These are phyloP conservation scores for Penicillium palitans DNA, from an alignment of 2,329 filamentous ascomycete species.

Conservation along the genomic window DNA sequence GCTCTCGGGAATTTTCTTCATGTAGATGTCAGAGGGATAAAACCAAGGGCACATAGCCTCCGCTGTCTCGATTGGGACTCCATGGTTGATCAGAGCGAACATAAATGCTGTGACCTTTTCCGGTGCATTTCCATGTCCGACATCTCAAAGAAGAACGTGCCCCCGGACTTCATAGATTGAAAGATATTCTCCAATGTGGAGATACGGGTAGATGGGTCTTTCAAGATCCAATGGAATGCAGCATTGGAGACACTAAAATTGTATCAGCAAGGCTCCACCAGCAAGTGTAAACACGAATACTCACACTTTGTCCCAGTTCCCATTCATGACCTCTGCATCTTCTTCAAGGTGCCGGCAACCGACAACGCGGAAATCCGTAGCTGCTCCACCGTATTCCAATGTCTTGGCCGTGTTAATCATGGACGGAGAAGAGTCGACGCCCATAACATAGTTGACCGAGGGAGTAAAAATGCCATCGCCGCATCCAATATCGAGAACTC, in stretches of 20 bases:
- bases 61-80: slow-evolving; percentile 4
- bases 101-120: slow-evolving; percentile 8
- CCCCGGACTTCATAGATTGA: slow-evolving; percentile 7
- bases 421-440: slow-evolving; percentile 7
- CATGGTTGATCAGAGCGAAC: slow-evolving; percentile 9
- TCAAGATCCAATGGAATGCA: slow-evolving; percentile 13
- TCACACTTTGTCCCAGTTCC: slow-evolving; percentile 13
- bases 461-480: slow-evolving; percentile 9
- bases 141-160: slow-evolving; percentile 13
- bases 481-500: slow-evolving; percentile 13
- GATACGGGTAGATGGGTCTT: slow-evolving; percentile 3
- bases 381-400: slow-evolving; percentile 2
- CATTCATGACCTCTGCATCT: neutral
- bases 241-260: slow-evolving; percentile 3
- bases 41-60: slow-evolving; percentile 7
- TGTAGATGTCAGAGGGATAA: slow-evolving; percentile 3
- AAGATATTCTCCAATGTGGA: slow-evolving; percentile 7
- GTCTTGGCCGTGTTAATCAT: slow-evolving; percentile 12
- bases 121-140: slow-evolving; percentile 7
- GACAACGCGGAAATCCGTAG: slow-evolving; percentile 7
- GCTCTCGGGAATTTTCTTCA: neutral
- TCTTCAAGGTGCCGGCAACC: slow-evolving; percentile 4
- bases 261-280: neutral
- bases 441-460: neutral
- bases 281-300: neutral